Base-by-base conservation (phyloP, 352 stramenopile genomes). In the Globisporangium radiosum region DNA sequence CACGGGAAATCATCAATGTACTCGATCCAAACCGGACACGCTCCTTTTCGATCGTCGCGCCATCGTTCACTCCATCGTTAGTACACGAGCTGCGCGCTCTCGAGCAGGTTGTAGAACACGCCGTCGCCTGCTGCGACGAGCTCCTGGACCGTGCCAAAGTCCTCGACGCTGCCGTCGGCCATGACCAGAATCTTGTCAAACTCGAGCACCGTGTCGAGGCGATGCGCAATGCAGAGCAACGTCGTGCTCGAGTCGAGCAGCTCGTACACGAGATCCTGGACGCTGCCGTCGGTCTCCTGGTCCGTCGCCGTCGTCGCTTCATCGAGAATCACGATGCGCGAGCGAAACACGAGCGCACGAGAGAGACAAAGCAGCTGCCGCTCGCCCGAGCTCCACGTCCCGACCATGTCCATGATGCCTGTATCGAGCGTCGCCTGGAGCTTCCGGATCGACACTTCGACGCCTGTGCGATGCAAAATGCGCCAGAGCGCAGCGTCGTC, bases 301-400 rank as follows among this genome's bases (percentile, higher is more conserved):
- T 92, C 84, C 5, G 87, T 87, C 8, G 78, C 79, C 4, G 85
- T 82, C 15, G 95, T 98, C 5, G 95, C 95, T 76, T 99, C 96
- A 57, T 99, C 96, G 63, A 99, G 88, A 5, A 99, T 74, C 15
- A 99, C 68, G 39, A 99, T 91, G 10, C 65, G 60, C 4, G 88
- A 87, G 14, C 94, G 76, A 5, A 81, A 68, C 15, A 99, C 66
- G 33, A 98, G 69, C 5, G 96, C 95, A 42, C 96, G 67, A 37
- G 88, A 95, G 40, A 99, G 72, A 61, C 92, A 98, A 0, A 99
- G 64, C 13, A 99, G 68, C 69, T 99, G 95, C 0, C 95, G 72
- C 69, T 99, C 88, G 4, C 97, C 97, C 37, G 95, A 85, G 60
- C 69, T 92, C 54, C 96, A 97, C 54, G 98, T 97, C 5, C 57